phyloP scores from a whole-genome alignment of 441 rosid genomes.

The Macaranga tanarius region DNA sequence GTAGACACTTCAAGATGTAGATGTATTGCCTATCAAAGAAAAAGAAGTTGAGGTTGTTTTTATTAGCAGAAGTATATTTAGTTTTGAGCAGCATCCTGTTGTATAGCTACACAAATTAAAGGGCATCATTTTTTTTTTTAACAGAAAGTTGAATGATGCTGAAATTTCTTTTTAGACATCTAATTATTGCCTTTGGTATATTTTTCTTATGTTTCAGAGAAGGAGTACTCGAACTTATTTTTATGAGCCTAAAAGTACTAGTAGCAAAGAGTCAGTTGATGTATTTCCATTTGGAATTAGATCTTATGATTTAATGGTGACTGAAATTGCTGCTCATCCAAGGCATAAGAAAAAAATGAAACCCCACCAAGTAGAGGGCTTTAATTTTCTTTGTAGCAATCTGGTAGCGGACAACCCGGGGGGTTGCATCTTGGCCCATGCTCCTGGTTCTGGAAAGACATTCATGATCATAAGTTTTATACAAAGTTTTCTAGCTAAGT shows the following conservation, averaged over 20 bases:
- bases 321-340: slow-evolving; percentile 63
- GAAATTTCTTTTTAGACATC: background rate
- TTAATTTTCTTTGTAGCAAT: slow-evolving; percentile 57
- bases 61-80: background rate
- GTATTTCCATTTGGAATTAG: slow-evolving; percentile 23
- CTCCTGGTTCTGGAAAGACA: slow-evolving; percentile 90
- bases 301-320: slow-evolving; percentile 33
- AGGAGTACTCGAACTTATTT: slow-evolving; percentile 33
- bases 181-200: background rate
- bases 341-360: slow-evolving; percentile 64
- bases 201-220: background rate
- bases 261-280: slow-evolving; percentile 36
- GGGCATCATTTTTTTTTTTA: background rate
- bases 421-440: slow-evolving; percentile 83
- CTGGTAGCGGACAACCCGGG: slow-evolving; percentile 59
- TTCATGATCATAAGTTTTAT: slow-evolving; percentile 74
- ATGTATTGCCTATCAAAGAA: background rate
- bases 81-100: background rate
- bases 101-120: background rate
- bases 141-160: background rate
- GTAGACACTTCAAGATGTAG: background rate
- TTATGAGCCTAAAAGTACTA: slow-evolving; percentile 30
- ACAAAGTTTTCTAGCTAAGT: slow-evolving; percentile 66
- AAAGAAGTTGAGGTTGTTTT: background rate
- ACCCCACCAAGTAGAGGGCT: slow-evolving; percentile 78